Evolutionary conservation across 2,329 filamentous ascomycete species (phyloP).

Genomic region (Microsporum ferrugineum): DNA sequence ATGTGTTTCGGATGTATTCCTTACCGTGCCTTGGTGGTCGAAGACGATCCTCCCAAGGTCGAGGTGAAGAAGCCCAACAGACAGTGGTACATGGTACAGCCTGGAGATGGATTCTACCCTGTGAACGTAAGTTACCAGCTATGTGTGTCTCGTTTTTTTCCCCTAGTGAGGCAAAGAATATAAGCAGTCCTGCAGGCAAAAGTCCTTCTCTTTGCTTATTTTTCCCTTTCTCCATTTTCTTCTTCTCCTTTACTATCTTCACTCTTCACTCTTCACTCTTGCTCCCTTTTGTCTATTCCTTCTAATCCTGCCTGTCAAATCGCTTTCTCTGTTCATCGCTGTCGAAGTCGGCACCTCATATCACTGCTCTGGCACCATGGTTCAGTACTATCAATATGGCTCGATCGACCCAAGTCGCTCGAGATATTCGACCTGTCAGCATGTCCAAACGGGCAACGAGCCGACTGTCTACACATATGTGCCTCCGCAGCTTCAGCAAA

Average conservation of each 20-base stretch:
- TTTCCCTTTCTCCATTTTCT: neutral
- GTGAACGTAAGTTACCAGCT: conserved; percentile 6
- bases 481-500: conserved; percentile 8
- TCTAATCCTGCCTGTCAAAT: neutral
- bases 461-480: conserved; percentile 12
- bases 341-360: neutral
- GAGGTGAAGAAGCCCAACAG: conserved; percentile 8
- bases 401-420: conserved; percentile 7
- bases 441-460: conserved; percentile 3
- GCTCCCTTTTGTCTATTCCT: neutral
- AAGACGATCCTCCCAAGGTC: conserved; percentile 12
- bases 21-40: conserved; percentile 12
- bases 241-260: neutral
- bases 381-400: conserved; percentile 14
- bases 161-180: neutral
- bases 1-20: conserved; percentile 14
- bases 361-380: conserved; percentile 5
- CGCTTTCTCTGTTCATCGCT: neutral
- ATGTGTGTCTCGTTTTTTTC: neutral
- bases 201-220: neutral
- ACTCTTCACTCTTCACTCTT: neutral
- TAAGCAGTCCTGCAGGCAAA: neutral
- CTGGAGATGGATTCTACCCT: conserved; percentile 13
- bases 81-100: conserved; percentile 13
- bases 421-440: neutral